Percentiles rank a stretch among this genome's conserved stretches.
Conservation (phyloP, 1,139 yeast species). For the Scheffersomyces illinoinensis region DNA sequence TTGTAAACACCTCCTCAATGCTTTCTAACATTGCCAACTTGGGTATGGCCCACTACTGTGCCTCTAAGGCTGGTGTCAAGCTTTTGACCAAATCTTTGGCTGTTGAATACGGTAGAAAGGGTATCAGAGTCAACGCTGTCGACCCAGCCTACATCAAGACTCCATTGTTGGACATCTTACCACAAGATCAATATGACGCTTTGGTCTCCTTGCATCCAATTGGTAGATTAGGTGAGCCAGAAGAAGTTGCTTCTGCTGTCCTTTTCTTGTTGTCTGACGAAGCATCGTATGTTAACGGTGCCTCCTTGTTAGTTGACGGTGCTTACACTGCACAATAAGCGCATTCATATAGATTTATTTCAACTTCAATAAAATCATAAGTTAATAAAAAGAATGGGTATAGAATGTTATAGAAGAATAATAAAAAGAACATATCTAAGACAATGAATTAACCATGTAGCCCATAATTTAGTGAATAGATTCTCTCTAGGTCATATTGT, state of each 20-base stretch:
- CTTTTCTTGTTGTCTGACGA: background rate
- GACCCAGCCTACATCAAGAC: slow-evolving; percentile 13
- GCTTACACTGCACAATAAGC: background rate
- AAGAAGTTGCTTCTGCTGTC: background rate
- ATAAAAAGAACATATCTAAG: no score
- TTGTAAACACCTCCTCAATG: background rate
- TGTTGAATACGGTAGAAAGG: slow-evolving; percentile 13
- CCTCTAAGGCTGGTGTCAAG: slow-evolving; percentile 15
- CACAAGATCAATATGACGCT: background rate
- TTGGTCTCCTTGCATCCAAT: background rate
- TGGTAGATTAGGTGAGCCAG: background rate
- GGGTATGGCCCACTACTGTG: slow-evolving; percentile 7
- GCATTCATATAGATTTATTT: no score
- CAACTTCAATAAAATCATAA: no score
- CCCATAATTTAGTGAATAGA: no score
- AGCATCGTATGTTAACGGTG: background rate
- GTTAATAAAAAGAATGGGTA: no score
- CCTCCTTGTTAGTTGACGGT: background rate
- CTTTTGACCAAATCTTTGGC: slow-evolving; percentile 13
- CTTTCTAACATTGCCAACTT: background rate
- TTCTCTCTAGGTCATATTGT: no score
- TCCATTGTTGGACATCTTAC: background rate
- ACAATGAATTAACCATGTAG: no score
- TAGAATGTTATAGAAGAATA: no score
- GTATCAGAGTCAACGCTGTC: slow-evolving; percentile 17